phyloP scores from a whole-genome alignment of 2,329 filamentous ascomycete species.

The Aspergillus felis region DNA sequence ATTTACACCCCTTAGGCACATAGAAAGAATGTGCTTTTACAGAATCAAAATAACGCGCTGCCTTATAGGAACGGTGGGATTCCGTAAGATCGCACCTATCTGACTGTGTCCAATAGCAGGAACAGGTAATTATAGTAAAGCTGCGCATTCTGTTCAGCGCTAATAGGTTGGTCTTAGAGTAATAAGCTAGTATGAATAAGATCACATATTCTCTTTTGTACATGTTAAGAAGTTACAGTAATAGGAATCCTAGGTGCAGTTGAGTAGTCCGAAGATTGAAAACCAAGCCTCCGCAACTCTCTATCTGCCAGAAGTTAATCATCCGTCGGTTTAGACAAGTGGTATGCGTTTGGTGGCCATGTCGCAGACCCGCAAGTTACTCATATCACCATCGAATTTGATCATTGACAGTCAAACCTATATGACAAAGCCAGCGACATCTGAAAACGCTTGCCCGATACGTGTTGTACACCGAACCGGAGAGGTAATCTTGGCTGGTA shows the following conservation, averaged over 20 bases:
- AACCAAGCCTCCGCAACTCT: slow-evolving; percentile 55
- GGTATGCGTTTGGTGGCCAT: slow-evolving; percentile 63
- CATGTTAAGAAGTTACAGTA: no score
- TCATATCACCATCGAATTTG: slow-evolving; percentile 64
- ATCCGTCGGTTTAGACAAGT: slow-evolving; percentile 72
- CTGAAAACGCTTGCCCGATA: slow-evolving; percentile 67
- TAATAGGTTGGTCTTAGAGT: no score
- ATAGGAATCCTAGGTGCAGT: slow-evolving; percentile 34
- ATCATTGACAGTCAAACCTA: slow-evolving; percentile 70
- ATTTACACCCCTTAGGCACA: no score
- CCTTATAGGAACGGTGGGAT: no score
- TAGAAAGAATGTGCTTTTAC: no score
- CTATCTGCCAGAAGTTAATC: slow-evolving; percentile 79
- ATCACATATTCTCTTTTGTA: no score
- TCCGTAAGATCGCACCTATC: no score
- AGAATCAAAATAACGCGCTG: no score
- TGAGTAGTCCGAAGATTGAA: slow-evolving; percentile 60
- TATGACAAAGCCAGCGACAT: slow-evolving; percentile 63
- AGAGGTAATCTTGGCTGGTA: slow-evolving; percentile 39
- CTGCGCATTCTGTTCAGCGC: no score
- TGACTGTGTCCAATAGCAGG: no score
- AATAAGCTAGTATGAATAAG: no score
- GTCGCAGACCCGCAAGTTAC: slow-evolving; percentile 39
- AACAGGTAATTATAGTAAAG: no score
- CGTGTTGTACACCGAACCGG: slow-evolving; percentile 57